Conservation (phyloP, 1,284 basidiomycete genomes). For the Meripilus lineatus region DNA sequence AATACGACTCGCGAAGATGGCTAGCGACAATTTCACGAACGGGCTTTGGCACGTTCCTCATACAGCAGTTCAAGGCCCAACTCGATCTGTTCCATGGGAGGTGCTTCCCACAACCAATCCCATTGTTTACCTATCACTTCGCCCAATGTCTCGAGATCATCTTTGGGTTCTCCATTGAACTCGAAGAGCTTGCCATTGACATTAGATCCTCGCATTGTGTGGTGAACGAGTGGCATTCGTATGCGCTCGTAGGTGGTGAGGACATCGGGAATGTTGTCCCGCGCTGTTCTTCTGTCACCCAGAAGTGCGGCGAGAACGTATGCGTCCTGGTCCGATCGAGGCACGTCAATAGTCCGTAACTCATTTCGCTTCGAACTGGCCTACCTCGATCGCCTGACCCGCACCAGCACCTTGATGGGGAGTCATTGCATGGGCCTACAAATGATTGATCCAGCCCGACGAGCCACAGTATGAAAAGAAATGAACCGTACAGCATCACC, state of each 20-base stretch:
- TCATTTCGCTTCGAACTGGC: background rate
- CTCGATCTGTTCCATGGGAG: conserved; percentile 17
- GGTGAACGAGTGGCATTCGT: conserved; percentile 40
- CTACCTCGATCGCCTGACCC: conserved; percentile 31
- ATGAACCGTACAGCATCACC: conserved; percentile 25
- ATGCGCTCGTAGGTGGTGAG: conserved; percentile 42
- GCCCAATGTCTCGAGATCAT: conserved; percentile 17
- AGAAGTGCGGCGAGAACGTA: conserved; percentile 45
- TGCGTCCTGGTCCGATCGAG: conserved; percentile 37
- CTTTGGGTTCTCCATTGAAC: conserved; percentile 17
- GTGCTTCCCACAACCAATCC: conserved; percentile 22
- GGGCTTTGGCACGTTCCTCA: too few species aligned
- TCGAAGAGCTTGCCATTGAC: conserved; percentile 37
- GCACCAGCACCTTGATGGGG: conserved; percentile 32
- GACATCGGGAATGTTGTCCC: conserved; percentile 32
- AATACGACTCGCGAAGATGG: too few species aligned
- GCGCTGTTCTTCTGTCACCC: conserved; percentile 36
- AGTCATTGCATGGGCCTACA: conserved; percentile 30
- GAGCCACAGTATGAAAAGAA: background rate
- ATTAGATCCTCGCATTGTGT: conserved; percentile 38
- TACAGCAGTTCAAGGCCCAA: background rate
- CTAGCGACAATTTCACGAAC: too few species aligned
- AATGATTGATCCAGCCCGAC: background rate
- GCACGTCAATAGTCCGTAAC: background rate
- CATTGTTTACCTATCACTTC: conserved; percentile 21